Evolutionary conservation across 257 asterid genomes (phyloP).

Genomic region (Ajuga chamaepitys): DNA sequence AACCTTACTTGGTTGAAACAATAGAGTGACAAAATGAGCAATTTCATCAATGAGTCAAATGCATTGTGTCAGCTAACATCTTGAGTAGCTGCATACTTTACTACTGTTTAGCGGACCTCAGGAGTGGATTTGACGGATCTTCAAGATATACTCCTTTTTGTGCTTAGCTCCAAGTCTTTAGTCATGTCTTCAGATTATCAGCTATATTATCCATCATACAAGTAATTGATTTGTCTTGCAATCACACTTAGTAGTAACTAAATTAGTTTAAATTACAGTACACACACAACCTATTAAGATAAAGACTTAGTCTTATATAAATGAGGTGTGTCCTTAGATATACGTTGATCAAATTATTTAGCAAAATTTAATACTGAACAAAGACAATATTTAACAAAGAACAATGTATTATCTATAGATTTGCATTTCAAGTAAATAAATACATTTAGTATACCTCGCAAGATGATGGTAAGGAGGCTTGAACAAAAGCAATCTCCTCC

Average conservation of each 20-base stretch:
- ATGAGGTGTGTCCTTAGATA: not conserved
- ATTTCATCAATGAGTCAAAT: not conserved
- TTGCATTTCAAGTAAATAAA: not conserved
- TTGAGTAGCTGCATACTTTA: not conserved
- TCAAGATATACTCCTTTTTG: not conserved
- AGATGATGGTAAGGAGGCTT: constrained; percentile 55
- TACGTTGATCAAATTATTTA: not conserved
- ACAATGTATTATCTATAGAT: not conserved
- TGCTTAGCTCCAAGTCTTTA: not conserved
- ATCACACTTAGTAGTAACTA: not conserved
- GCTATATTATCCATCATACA: not conserved
- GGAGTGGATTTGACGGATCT: not conserved
- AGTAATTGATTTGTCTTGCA: not conserved
- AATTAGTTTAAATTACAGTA: not conserved
- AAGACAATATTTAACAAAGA: not conserved
- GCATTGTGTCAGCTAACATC: not conserved
- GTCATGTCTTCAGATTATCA: not conserved
- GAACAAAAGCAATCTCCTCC: constrained; percentile 74
- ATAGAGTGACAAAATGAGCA: not conserved
- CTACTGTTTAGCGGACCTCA: not conserved
- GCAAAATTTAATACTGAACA: not conserved
- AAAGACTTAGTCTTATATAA: not conserved
- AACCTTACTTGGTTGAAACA: not conserved
- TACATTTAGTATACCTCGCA: constrained; percentile 63
- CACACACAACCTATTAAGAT: not conserved